phyloP scores from a whole-genome alignment of 2,329 filamentous ascomycete species.

The Neobulgaria alba region DNA sequence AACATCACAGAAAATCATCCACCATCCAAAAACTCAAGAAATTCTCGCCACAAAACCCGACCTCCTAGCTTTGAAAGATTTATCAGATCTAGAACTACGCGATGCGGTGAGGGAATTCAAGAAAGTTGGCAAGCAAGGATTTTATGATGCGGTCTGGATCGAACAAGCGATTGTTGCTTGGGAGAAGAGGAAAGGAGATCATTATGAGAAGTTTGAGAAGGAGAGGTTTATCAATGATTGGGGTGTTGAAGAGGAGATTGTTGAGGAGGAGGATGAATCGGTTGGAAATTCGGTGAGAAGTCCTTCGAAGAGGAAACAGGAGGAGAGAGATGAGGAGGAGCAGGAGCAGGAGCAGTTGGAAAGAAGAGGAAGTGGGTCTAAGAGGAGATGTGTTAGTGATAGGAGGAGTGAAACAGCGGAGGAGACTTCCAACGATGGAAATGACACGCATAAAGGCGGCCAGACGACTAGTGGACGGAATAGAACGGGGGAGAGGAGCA shows the following conservation, averaged over 20 bases:
- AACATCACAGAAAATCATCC: neutral
- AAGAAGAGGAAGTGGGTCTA: no score
- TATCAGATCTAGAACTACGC: neutral
- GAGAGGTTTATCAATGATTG: neutral
- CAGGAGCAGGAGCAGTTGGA: no score
- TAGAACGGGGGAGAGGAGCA: no score
- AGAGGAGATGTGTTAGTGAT: no score
- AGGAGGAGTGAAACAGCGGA: no score
- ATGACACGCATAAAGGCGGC: no score
- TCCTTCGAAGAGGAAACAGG: no score
- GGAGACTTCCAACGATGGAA: no score
- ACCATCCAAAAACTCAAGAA: neutral
- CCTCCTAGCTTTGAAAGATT: neutral
- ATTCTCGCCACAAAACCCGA: neutral
- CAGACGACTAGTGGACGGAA: no score
- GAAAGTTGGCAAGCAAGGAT: neutral
- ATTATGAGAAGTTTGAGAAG: neutral
- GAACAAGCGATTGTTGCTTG: neutral
- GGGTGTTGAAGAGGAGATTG: neutral
- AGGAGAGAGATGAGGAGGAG: no score
- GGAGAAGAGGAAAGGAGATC: neutral
- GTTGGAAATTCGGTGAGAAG: no score
- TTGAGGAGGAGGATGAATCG: no score
- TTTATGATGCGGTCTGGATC: neutral
- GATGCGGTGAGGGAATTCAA: neutral